Conservation (phyloP, 73 alveolate species). For the Uronychia binucleata region DNA sequence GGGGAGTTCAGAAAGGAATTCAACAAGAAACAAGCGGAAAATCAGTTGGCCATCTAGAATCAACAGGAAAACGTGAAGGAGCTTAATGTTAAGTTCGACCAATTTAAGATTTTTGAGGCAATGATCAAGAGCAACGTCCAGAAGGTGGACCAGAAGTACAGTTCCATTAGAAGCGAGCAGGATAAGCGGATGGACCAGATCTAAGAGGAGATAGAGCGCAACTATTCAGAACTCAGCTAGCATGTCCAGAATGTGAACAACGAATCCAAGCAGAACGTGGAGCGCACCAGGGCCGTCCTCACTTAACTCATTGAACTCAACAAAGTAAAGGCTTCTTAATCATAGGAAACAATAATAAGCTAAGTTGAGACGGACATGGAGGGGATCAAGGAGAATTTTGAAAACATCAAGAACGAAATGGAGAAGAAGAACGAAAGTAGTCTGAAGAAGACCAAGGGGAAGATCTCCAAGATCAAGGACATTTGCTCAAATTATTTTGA, state of each 20-base stretch:
- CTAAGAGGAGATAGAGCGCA: constrained; percentile 7
- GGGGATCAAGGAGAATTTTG: background rate
- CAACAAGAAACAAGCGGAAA: background rate
- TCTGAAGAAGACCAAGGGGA: constrained; percentile 1
- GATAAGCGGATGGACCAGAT: background rate
- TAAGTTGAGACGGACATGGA: background rate
- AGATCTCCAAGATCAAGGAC: constrained; percentile 20
- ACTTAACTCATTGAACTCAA: background rate
- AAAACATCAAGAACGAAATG: constrained; percentile 14
- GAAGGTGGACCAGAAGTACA: background rate
- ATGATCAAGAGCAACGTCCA: background rate
- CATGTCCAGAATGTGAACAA: background rate
- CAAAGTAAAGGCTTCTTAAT: background rate
- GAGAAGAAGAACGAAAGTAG: constrained; percentile 1
- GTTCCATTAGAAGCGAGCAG: background rate
- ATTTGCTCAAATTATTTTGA: constrained; percentile 47
- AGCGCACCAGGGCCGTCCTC: background rate
- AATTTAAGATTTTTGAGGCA: constrained; percentile 14
- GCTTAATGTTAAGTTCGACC: background rate
- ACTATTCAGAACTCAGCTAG: background rate
- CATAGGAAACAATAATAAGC: background rate
- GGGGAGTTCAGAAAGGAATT: background rate
- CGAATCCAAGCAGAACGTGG: background rate
- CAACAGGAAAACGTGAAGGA: constrained; percentile 10
- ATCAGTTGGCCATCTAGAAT: background rate